Conservation (phyloP, 208 protist species). For the Trypanosoma rangeli region DNA sequence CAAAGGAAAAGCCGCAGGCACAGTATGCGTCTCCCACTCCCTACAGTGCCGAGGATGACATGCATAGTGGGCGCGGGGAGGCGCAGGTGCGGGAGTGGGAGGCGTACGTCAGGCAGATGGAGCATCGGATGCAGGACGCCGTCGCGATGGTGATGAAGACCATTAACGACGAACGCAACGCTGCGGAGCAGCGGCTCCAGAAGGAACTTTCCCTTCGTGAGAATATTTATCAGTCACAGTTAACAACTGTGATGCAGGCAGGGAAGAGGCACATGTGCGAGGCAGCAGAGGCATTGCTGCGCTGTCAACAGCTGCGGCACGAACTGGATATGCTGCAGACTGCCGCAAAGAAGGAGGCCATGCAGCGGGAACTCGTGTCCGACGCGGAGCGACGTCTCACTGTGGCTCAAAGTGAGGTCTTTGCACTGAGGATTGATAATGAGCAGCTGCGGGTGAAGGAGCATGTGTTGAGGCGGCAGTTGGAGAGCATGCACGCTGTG, state of each 20-base stretch:
- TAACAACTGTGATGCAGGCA: neutral
- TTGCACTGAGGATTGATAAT: slow-evolving; percentile 9
- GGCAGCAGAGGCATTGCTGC: neutral
- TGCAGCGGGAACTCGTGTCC: neutral
- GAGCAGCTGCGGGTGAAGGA: slow-evolving; percentile 13
- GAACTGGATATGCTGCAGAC: neutral
- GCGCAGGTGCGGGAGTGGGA: too few species aligned
- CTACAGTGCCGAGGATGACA: neutral
- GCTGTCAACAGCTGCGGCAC: neutral
- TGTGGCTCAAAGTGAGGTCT: neutral
- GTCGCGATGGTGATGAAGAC: neutral
- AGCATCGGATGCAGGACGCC: neutral
- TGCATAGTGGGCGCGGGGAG: neutral
- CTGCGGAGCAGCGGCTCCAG: neutral
- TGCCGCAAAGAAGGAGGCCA: neutral
- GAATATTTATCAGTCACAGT: neutral
- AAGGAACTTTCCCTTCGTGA: neutral
- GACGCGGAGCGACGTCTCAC: neutral
- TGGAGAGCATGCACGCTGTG: neutral
- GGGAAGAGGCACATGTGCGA: neutral
- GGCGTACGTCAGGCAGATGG: neutral
- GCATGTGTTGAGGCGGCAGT: slow-evolving; percentile 2
- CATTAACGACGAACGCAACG: neutral
- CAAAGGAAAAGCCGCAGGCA: neutral
- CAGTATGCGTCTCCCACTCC: neutral